These are phyloP conservation scores for Dipteronia dyeriana DNA, from an alignment of 345 rosid species.

Conservation along the genomic window DNA sequence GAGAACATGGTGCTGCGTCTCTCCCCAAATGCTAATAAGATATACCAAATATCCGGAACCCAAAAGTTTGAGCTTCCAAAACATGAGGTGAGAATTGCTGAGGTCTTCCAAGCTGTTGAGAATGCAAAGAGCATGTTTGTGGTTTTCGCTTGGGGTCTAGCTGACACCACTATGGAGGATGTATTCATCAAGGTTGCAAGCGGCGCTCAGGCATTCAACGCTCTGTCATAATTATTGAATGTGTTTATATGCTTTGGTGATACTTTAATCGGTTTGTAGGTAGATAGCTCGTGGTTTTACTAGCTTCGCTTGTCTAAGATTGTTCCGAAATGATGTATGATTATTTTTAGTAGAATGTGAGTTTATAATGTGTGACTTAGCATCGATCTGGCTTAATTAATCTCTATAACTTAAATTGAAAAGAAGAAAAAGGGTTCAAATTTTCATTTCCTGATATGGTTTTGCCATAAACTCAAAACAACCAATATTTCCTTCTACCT, in stretches of 20 bases:
- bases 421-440: neutral
- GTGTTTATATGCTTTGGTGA: neutral
- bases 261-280: neutral
- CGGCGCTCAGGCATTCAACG: conserved; percentile 45
- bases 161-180: conserved; percentile 94
- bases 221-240: conserved; percentile 38
- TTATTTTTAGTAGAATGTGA: no score
- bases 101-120: conserved; percentile 82
- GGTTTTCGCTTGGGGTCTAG: conserved; percentile 91
- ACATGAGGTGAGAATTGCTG: conserved; percentile 64
- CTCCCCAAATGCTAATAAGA: conserved; percentile 67
- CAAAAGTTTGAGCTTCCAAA: conserved; percentile 97
- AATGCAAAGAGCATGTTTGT: conserved; percentile 69
- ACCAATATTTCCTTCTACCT: neutral
- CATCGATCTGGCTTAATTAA: no score
- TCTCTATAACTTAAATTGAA: neutral
- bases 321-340: neutral
- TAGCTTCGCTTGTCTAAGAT: neutral
- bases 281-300: neutral
- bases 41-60: conserved; percentile 84
- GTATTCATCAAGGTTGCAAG: conserved; percentile 93
- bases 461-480: neutral
- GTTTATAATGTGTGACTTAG: no score
- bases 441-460: no score
- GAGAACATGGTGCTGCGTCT: conserved; percentile 57